phyloP scores from a whole-genome alignment of 2,329 filamentous ascomycete species.

The Phaeophleospora eucalypticola region DNA sequence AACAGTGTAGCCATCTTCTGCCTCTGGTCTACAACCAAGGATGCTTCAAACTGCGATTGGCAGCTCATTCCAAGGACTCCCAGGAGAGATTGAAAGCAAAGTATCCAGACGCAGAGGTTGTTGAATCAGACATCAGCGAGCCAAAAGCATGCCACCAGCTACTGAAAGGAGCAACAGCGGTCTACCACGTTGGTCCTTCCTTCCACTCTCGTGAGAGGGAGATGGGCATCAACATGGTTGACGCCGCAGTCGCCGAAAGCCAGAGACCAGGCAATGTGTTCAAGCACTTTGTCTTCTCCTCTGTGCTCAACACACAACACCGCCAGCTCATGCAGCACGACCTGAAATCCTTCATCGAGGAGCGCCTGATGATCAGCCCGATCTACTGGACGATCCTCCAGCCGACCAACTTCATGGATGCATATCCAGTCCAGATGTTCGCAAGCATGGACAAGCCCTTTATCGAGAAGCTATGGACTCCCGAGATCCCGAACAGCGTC shows the following conservation, averaged over 20 bases:
- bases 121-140: slow-evolving; percentile 28
- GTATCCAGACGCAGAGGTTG: slow-evolving; percentile 34
- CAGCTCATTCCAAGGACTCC: slow-evolving; percentile 29
- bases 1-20: slow-evolving; percentile 35
- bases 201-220: slow-evolving; percentile 35
- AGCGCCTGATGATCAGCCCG: slow-evolving; percentile 33
- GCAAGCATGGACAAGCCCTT: slow-evolving; percentile 21
- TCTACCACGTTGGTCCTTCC: slow-evolving; percentile 35
- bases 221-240: slow-evolving; percentile 37
- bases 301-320: slow-evolving; percentile 33
- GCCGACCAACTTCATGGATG: slow-evolving; percentile 35
- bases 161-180: slow-evolving; percentile 28
- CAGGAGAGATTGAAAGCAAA: slow-evolving; percentile 22
- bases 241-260: slow-evolving; percentile 29
- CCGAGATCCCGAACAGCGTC: slow-evolving; percentile 20
- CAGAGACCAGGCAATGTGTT: slow-evolving; percentile 20
- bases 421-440: slow-evolving; percentile 22
- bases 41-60: slow-evolving; percentile 32
- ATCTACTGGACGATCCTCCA: slow-evolving; percentile 36
- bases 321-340: slow-evolving; percentile 37
- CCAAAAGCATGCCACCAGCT: slow-evolving; percentile 25
- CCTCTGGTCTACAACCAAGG: slow-evolving; percentile 32
- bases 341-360: slow-evolving; percentile 35
- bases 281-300: slow-evolving; percentile 36
- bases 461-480: slow-evolving; percentile 11